Evolutionary conservation across 129 eudicot species (phyloP).

Genomic region (Lactuca sativa): DNA sequence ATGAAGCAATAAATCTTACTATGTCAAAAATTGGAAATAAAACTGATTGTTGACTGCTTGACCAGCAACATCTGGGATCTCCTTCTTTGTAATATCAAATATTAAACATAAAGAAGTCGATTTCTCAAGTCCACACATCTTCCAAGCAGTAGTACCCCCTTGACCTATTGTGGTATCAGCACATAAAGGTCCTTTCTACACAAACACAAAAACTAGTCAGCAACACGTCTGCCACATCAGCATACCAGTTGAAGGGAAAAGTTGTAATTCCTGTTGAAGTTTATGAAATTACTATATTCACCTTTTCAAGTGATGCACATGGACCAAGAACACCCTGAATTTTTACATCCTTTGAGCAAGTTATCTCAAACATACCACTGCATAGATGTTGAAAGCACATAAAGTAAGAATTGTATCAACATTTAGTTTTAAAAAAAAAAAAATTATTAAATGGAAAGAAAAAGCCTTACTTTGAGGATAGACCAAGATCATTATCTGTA

Average conservation of each 20-base stretch:
- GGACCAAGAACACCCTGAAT: slow-evolving; percentile 97
- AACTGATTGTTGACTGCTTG: slow-evolving; percentile 79
- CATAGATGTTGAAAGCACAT: neutral
- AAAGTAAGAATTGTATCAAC: neutral
- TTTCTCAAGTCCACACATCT: slow-evolving; percentile 95
- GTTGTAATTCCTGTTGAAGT: neutral
- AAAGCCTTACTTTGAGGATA: slow-evolving; percentile 84
- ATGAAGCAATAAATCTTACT: neutral
- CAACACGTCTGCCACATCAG: slow-evolving; percentile 5
- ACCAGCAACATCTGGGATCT: slow-evolving; percentile 70
- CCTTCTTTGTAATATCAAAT: slow-evolving; percentile 84
- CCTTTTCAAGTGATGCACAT: slow-evolving; percentile 98
- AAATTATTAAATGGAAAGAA: neutral
- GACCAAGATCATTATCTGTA: slow-evolving; percentile 73
- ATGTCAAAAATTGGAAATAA: slow-evolving; percentile 90
- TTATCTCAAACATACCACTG: slow-evolving; percentile 97
- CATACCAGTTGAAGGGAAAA: neutral
- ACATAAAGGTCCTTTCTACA: slow-evolving; percentile 93
- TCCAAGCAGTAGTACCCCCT: slow-evolving; percentile 94
- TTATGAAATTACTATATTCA: slow-evolving; percentile 11
- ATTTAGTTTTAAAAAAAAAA: neutral
- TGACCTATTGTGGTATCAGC: slow-evolving; percentile 89
- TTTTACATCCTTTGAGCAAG: slow-evolving; percentile 87
- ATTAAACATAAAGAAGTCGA: slow-evolving; percentile 80
- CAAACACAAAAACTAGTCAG: slow-evolving; percentile 32